Conservation (phyloP, 805 yeast genomes). For the Barnettozyma wickerhamii region DNA sequence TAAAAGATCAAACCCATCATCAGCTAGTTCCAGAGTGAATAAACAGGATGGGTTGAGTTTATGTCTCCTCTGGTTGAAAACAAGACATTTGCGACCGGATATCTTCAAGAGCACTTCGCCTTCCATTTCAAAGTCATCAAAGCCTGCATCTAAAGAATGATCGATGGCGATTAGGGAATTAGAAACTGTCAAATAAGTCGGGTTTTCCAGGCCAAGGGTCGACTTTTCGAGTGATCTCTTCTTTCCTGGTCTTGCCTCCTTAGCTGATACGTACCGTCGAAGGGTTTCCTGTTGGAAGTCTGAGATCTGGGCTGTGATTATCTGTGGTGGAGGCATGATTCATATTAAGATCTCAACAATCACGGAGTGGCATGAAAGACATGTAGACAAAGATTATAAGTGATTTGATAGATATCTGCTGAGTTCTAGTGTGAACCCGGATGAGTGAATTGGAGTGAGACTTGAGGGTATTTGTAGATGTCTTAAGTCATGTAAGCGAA, state of each 20-base stretch:
- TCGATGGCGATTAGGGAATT: not conserved
- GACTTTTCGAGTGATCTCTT: not conserved
- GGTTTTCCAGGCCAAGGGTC: not conserved
- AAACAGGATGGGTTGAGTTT: not conserved
- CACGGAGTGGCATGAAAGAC: too few species aligned
- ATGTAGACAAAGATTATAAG: too few species aligned
- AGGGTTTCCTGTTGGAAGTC: not conserved
- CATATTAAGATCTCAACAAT: too few species aligned
- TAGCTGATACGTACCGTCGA: not conserved
- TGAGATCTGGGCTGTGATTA: too few species aligned
- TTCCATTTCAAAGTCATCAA: not conserved
- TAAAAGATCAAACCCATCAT: not conserved
- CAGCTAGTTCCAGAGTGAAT: not conserved
- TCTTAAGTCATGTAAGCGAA: too few species aligned
- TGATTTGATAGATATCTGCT: too few species aligned
- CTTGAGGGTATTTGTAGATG: too few species aligned
- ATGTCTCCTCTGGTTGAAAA: not conserved
- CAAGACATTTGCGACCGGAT: not conserved
- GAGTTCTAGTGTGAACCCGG: too few species aligned
- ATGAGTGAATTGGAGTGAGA: too few species aligned
- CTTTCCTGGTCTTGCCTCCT: not conserved
- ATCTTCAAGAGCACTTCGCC: not conserved
- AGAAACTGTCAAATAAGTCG: constrained; percentile 1
- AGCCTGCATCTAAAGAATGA: not conserved
- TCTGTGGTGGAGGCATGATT: too few species aligned